phyloP scores from a whole-genome alignment of 1,139 yeast genomes.

The Taiozyma sp. region DNA sequence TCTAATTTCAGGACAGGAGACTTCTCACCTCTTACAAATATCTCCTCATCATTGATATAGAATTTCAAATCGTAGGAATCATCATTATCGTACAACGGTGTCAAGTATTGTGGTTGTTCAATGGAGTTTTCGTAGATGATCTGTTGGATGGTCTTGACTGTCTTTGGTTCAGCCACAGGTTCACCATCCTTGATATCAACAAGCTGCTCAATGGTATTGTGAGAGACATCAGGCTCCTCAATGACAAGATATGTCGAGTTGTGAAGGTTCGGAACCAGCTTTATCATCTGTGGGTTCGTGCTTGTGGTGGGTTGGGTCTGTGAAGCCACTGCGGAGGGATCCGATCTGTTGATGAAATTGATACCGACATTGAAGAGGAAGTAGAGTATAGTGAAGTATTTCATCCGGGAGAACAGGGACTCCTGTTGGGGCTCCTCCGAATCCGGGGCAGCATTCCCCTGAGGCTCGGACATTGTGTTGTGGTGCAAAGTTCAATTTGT shows the following conservation, averaged over 20 bases:
- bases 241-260: constrained; percentile 9
- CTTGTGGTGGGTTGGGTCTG: neutral
- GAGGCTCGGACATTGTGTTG: neutral
- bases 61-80: constrained; percentile 16
- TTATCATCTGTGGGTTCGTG: neutral
- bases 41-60: constrained; percentile 15
- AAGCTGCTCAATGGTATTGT: constrained; percentile 2
- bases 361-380: neutral
- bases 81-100: constrained; percentile 18
- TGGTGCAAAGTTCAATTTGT: neutral
- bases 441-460: neutral
- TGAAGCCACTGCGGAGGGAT: neutral
- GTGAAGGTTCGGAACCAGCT: constrained; percentile 10
- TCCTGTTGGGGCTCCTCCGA: neutral
- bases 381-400: neutral
- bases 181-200: constrained; percentile 12
- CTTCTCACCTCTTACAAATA: neutral
- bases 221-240: constrained; percentile 10
- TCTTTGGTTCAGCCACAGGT: neutral
- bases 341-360: neutral
- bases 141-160: constrained; percentile 16
- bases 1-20: constrained; percentile 7
- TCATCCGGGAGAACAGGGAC: neutral
- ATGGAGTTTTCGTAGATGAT: constrained; percentile 22
- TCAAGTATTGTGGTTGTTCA: constrained; percentile 11